A percentile compares a stretch with the other conserved stretches of the same genome.
Conservation (phyloP, 2,329 filamentous ascomycete genomes). For the Fusarium bactridioides region DNA sequence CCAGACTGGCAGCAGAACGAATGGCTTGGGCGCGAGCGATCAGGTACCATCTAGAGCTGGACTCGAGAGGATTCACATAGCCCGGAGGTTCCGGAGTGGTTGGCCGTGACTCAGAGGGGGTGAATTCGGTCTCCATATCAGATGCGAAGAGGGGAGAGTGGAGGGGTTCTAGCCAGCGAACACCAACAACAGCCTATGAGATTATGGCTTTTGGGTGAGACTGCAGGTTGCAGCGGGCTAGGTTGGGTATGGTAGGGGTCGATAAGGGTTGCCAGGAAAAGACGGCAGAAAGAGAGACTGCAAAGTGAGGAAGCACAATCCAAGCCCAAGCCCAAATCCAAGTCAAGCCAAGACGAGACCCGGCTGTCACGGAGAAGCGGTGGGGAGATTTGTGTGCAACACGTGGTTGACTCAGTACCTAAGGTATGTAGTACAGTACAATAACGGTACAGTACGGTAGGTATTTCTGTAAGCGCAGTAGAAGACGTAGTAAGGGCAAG, state of each 20-base stretch:
- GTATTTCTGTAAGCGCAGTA: conserved; percentile 7
- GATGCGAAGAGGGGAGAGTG: conserved; percentile 8
- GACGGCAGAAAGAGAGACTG: neutral
- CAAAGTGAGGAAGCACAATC: conserved; percentile 16
- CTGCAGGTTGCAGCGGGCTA: conserved; percentile 8
- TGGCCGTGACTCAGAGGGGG: conserved; percentile 41
- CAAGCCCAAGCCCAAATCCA: neutral
- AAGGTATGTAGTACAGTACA: conserved; percentile 6
- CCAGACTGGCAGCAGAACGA: conserved; percentile 54
- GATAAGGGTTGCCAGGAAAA: conserved; percentile 3
- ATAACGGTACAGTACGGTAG: neutral
- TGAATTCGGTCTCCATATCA: conserved; percentile 41
- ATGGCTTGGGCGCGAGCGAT: conserved; percentile 53
- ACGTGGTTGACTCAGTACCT: conserved; percentile 33
- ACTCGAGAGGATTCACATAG: conserved; percentile 55
- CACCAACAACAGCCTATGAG: conserved; percentile 5
- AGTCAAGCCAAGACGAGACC: conserved; percentile 26
- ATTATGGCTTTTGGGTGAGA: conserved; percentile 13
- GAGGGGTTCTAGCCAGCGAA: conserved; percentile 9
- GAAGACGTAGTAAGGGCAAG: neutral
- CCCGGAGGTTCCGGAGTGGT: conserved; percentile 46
- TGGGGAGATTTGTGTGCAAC: conserved; percentile 27
- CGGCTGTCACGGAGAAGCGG: conserved; percentile 29
- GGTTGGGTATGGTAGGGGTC: conserved; percentile 1
- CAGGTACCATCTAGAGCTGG: conserved; percentile 54